Base-by-base conservation (phyloP, 306 rosid species). In the Cicer judaicum region DNA sequence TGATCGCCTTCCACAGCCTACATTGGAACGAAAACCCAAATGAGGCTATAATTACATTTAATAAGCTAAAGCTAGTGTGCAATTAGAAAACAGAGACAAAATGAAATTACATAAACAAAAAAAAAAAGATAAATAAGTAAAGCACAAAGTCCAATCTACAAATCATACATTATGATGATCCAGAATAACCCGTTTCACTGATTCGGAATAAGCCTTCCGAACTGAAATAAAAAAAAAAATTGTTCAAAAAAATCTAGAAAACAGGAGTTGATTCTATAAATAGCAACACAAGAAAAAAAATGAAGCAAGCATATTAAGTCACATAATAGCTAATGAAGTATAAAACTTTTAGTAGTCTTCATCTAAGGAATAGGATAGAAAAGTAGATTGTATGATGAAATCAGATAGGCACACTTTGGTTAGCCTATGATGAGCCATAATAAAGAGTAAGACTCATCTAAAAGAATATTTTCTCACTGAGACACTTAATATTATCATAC, bases 151-250 rank as follows among this genome's bases (percentile, higher is more conserved):
- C 63, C 78, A 74, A 71, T 40, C 8, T 56, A 53, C 70, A 63
- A 47, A 80, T 64, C 97, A 72, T 90, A 94, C 99, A 72, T 86
- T 83, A 81, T 77, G 96, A 81, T 88, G 89, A 75, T 87, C 83
- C 62, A 85, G 44, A 56, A 92, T 77, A 66, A 95, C 96, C 52
- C 48, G 82, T 87, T 68, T 85, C 85, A 94, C 96, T 63, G 87
- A 86, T 88, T 90, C 89, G 40, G 95, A 84, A 86, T 86, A 78
- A 72, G 82, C 82, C 81, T 78, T 74, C 14, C 66, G 63, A 54
- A 87, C 99, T 94, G 93, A 78, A 86, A 66, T 44, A 64, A 68
- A 76, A 67, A 79, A 84, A 15, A 81, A n/a, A n/a, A n/a, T 53
- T 54, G 41, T 70, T 77, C 39, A 70, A 85, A 80, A 78, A 88